Evolutionary conservation across 208 protist species (phyloP).

Genomic region (Trypanosoma boissoni): DNA sequence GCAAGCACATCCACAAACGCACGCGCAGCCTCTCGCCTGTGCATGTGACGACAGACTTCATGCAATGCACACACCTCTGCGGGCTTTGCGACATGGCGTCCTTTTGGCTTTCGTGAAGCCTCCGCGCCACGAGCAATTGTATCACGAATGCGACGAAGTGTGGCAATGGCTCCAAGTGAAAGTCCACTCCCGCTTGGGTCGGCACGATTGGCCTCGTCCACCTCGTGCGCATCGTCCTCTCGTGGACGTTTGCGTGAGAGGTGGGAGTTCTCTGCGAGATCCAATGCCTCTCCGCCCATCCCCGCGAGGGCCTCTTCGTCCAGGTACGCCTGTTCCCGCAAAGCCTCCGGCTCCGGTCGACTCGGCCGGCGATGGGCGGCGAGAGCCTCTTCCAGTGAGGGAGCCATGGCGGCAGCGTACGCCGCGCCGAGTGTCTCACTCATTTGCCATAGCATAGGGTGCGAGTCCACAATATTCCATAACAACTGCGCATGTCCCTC

Average conservation of each 20-base stretch:
- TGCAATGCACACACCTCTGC: slow-evolving; percentile 34
- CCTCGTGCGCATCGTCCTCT: background rate
- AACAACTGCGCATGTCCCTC: background rate
- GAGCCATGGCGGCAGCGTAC: slow-evolving; percentile 40
- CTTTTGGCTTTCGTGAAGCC: too few relatives aligned
- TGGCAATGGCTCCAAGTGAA: slow-evolving; percentile 39
- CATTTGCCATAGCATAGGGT: slow-evolving; percentile 31
- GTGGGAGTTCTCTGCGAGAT: slow-evolving; percentile 14
- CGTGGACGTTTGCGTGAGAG: background rate
- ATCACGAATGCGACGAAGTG: slow-evolving; percentile 47
- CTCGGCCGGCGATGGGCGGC: background rate
- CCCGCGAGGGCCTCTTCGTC: slow-evolving; percentile 6
- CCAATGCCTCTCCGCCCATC: background rate
- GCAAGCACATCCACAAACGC: slow-evolving; percentile 79
- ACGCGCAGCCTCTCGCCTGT: slow-evolving; percentile 65
- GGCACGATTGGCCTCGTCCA: background rate
- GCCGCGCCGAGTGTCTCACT: slow-evolving; percentile 34
- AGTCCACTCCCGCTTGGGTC: slow-evolving; percentile 22
- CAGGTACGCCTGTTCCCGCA: slow-evolving; percentile 6
- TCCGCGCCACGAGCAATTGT: slow-evolving; percentile 17
- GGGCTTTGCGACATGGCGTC: too few relatives aligned
- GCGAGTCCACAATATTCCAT: slow-evolving; percentile 23
- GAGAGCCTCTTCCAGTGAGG: background rate
- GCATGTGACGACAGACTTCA: slow-evolving; percentile 43
- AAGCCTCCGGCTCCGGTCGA: background rate